Base-by-base conservation (phyloP, 2,329 filamentous ascomycete genomes). In the Stemphylium lycopersici region DNA sequence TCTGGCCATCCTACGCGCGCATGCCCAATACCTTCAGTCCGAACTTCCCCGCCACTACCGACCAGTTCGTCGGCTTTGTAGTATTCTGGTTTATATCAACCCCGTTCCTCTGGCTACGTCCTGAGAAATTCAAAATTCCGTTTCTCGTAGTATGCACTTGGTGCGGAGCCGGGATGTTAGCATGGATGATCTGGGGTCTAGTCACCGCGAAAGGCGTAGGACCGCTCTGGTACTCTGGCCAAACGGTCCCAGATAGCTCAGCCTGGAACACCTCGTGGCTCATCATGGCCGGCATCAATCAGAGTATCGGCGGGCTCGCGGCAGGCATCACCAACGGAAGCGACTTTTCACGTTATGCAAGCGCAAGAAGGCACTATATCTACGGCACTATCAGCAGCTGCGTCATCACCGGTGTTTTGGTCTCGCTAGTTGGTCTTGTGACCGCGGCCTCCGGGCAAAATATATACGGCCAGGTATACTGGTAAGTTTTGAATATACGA, bases 41-140 rank as follows among this genome's bases (percentile, higher is more conserved):
- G 0, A 61, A 62, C 26, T 73, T 73, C 65, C 69, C 71, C 4
- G 69, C 71, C 0, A 75, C 71, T 13, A 74, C 72, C 3, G 66
- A 72, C 36, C 66, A 74, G 26, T 74, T 74, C 16, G 62, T 74
- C 8, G 72, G 72, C 12, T 75, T 74, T 33, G 67, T 73, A 0
- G 54, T 74, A 0, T 75, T 74, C 40, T 73, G 69, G 69, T 67
- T 72, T 15, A 51, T 75, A 0, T 73, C 68, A 1, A 69, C 68
- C 0, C 81, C 80, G 0, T 80, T 83, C 55, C 65, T 83, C 2
- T 79, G 77, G 67, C 76, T 83, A n/a, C 74, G 76, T 0, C 80
- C 80, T 0, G 80, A 82, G 54, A 77, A 76, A n/a, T 81, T 80
- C 67, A 80, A 78, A 63, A 66, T 78, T 4, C 79, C 78, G 0